A percentile compares a stretch with the other conserved stretches of the same genome.
These are phyloP conservation scores for Cyclotella atomus DNA, from an alignment of 108 stramenopile genomes.

Conservation along the genomic window DNA sequence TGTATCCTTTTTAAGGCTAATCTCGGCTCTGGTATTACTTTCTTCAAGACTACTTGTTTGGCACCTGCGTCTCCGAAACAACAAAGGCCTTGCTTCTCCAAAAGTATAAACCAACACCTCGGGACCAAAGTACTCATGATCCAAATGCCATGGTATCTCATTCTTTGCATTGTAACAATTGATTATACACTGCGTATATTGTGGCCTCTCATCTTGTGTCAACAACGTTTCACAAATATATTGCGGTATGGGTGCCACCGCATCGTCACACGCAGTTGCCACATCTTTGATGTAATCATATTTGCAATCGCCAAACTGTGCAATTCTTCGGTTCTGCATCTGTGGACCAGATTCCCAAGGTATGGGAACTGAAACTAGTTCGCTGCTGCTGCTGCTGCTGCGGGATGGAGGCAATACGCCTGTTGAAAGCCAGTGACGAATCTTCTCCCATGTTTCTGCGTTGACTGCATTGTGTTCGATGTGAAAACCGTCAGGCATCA, in stretches of 20 bases:
- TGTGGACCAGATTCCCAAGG: conserved; percentile 33
- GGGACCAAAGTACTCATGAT: conserved; percentile 46
- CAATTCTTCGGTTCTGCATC: conserved; percentile 42
- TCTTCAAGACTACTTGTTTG: not conserved
- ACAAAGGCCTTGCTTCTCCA: conserved; percentile 52
- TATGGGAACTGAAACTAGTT: conserved; percentile 14
- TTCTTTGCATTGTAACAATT: conserved; percentile 30
- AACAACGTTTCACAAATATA: conserved; percentile 27
- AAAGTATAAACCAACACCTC: conserved; percentile 48
- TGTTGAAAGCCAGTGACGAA: conserved; percentile 37
- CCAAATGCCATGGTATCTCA: conserved; percentile 54
- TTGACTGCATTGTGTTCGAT: conserved; percentile 31
- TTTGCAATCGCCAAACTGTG: conserved; percentile 53
- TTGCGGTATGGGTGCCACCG: conserved; percentile 26
- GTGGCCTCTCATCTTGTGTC: not conserved
- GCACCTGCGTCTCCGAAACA: conserved; percentile 15
- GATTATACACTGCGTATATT: conserved; percentile 56
- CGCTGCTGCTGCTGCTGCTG: not conserved
- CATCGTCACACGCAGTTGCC: conserved; percentile 3
- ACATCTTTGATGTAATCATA: conserved; percentile 47
- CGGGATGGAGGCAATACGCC: conserved; percentile 1
- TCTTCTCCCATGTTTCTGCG: conserved; percentile 29
- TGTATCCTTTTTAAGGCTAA: not conserved
- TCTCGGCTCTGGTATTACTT: not conserved
- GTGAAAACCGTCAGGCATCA: conserved; percentile 31